These are phyloP conservation scores for Aureobasidium melanogenum DNA, from an alignment of 2,329 filamentous ascomycete genomes.

Conservation along the genomic window DNA sequence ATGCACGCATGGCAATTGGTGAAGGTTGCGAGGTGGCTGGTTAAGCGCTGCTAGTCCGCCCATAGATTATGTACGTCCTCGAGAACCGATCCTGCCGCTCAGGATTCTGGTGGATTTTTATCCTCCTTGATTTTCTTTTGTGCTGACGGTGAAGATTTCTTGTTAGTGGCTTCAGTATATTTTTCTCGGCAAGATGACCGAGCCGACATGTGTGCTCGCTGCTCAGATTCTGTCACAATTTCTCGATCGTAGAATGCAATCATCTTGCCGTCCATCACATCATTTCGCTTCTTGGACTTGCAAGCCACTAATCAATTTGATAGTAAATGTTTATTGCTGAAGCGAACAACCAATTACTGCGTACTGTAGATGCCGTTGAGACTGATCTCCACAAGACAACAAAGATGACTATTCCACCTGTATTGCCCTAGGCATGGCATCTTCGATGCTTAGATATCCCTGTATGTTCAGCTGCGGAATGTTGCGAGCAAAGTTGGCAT, in stretches of 20 bases:
- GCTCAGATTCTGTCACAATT: background rate
- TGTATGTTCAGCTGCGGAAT: background rate
- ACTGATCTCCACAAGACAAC: background rate
- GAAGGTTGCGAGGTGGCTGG: slow-evolving; percentile 10
- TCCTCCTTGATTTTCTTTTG: background rate
- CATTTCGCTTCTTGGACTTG: slow-evolving; percentile 6
- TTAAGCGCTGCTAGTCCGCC: slow-evolving; percentile 3
- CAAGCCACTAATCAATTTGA: background rate
- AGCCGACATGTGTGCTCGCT: background rate
- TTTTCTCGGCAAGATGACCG: background rate
- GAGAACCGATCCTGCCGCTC: background rate
- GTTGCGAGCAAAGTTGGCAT: background rate
- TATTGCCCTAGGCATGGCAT: background rate
- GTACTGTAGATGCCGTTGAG: background rate
- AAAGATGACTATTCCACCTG: background rate
- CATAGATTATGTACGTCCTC: background rate
- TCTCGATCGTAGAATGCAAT: background rate
- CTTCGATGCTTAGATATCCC: background rate
- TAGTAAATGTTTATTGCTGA: background rate
- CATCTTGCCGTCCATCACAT: background rate
- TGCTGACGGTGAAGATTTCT: background rate
- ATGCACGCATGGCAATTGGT: background rate
- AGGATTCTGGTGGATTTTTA: background rate
- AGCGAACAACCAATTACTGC: background rate
- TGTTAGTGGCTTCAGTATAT: background rate